phyloP scores from a whole-genome alignment of 75 land plant genomes.

The Cryptomeria japonica region DNA sequence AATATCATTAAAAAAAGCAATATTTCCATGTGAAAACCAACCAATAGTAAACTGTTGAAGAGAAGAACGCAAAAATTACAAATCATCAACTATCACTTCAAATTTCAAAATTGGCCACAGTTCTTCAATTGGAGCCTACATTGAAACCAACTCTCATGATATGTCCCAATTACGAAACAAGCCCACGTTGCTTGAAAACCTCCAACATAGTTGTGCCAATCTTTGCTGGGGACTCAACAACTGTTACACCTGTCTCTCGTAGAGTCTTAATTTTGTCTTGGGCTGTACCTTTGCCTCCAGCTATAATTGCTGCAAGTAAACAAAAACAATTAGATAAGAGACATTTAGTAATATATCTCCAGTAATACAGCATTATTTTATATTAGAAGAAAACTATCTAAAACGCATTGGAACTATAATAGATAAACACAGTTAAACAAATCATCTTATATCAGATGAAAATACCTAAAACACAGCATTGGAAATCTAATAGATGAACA shows the following conservation, averaged over 20 bases:
- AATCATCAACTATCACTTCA: not conserved
- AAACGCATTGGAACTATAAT: not conserved
- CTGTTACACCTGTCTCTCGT: conserved; percentile 79
- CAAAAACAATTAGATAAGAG: not conserved
- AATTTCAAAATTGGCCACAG: not conserved
- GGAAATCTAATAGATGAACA: not conserved
- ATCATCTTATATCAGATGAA: not conserved
- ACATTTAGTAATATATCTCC: not conserved
- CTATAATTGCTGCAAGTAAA: conserved; percentile 64
- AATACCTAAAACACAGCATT: not conserved
- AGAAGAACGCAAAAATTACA: not conserved
- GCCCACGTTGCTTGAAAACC: conserved; percentile 68
- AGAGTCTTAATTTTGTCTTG: conserved; percentile 83
- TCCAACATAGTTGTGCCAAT: conserved; percentile 73
- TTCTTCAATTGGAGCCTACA: not conserved
- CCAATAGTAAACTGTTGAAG: not conserved
- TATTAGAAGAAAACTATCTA: not conserved
- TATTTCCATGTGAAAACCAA: not conserved
- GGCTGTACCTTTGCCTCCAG: conserved; percentile 93
- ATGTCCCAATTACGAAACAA: conserved; percentile 24
- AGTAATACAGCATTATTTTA: not conserved
- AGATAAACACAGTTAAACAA: not conserved
- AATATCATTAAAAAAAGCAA: not conserved
- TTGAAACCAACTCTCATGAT: not conserved
- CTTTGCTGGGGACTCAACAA: conserved; percentile 89